phyloP scores from a whole-genome alignment of 2,329 filamentous ascomycete genomes.

The Pseudocercospora musae region DNA sequence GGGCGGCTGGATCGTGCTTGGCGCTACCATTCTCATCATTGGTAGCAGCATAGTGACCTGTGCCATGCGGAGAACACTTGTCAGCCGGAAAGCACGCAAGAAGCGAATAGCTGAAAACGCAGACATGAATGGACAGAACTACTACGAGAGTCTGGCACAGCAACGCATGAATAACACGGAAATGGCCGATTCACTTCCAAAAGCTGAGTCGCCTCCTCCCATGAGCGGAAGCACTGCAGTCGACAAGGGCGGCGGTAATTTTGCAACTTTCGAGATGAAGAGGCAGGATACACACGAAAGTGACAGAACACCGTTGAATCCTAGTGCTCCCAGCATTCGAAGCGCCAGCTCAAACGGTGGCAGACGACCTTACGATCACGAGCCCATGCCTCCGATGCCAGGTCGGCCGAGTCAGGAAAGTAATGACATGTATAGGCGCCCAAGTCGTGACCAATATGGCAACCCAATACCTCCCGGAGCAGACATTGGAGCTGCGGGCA shows the following conservation, averaged over 20 bases:
- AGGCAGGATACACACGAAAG: constrained; percentile 57
- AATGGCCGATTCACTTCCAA: constrained; percentile 38
- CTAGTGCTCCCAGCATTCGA: constrained; percentile 56
- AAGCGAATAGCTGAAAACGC: constrained; percentile 89
- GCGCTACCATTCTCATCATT: constrained; percentile 79
- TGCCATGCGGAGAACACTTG: constrained; percentile 88
- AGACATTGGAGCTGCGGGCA: constrained; percentile 23
- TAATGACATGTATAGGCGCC: constrained; percentile 36
- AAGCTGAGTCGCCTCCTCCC: constrained; percentile 54
- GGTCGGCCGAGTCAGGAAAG: constrained; percentile 30
- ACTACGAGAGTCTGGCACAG: constrained; percentile 57
- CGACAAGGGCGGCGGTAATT: constrained; percentile 52
- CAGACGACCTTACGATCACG: constrained; percentile 36
- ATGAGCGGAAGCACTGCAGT: constrained; percentile 55
- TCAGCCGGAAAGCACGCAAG: constrained; percentile 89
- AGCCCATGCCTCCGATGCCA: constrained; percentile 41
- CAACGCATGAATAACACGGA: constrained; percentile 36
- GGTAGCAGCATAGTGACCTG: constrained; percentile 82
- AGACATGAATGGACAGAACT: constrained; percentile 95
- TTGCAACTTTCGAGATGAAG: constrained; percentile 62
- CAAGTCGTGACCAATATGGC: constrained; percentile 61
- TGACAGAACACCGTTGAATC: constrained; percentile 68
- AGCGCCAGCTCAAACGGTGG: constrained; percentile 36
- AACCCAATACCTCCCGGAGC: constrained; percentile 48
- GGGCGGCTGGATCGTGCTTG: constrained; percentile 91